These are phyloP conservation scores for Fusarium azukiicola DNA, from an alignment of 2,329 filamentous ascomycete genomes.

Conservation along the genomic window DNA sequence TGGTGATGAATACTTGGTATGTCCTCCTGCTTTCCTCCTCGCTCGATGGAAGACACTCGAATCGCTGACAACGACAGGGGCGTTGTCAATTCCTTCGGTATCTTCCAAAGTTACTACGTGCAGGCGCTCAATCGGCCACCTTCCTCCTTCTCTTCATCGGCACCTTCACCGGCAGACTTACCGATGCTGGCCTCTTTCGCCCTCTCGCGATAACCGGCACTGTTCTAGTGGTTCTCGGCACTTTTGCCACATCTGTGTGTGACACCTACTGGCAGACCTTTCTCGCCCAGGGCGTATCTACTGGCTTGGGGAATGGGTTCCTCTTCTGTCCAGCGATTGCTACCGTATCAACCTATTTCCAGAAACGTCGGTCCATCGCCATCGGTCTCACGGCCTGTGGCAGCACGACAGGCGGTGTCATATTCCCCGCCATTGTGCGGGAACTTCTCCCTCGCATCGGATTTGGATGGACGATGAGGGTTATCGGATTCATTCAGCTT, in stretches of 20 bases:
- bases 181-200: neutral
- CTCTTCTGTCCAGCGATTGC: slow-evolving; percentile 9
- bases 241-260: neutral
- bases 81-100: neutral
- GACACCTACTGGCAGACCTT: neutral
- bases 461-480: neutral
- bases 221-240: neutral
- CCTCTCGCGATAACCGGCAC: neutral
- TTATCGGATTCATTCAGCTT: neutral
- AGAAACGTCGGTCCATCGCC: neutral
- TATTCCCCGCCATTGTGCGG: neutral
- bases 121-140: neutral
- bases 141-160: slow-evolving; percentile 1
- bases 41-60: too few relatives aligned
- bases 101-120: slow-evolving; percentile 11
- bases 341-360: neutral
- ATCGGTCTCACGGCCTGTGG: neutral
- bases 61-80: neutral
- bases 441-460: neutral
- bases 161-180: neutral
- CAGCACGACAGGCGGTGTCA: neutral
- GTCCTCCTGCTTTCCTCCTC: too few relatives aligned
- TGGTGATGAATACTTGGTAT: too few relatives aligned
- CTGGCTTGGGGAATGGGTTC: neutral
- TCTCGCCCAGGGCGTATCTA: neutral